A percentile compares a stretch with the other conserved stretches of the same genome.
Conservation (phyloP, 805 yeast genomes). For the Hanseniaspora meyeri region DNA sequence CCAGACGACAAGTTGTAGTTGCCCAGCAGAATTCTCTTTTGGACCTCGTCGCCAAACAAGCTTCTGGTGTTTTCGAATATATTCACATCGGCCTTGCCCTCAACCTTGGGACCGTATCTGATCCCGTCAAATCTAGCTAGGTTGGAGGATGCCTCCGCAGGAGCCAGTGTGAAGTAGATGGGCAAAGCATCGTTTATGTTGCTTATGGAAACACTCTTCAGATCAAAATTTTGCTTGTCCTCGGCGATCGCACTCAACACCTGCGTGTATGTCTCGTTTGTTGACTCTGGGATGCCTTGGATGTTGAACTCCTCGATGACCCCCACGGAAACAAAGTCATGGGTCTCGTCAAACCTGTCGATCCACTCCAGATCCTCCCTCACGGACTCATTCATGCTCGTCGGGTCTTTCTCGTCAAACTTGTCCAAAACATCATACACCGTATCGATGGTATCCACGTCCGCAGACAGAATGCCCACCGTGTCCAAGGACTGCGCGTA, state of each 20-base stretch:
- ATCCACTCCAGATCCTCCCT: constrained; percentile 24
- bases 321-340: constrained; percentile 43
- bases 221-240: constrained; percentile 30
- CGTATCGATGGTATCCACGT: constrained; percentile 32
- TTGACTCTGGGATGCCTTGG: constrained; percentile 38
- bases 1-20: constrained; percentile 73
- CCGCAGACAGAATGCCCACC: constrained; percentile 65
- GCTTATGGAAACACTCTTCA: constrained; percentile 61
- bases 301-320: constrained; percentile 57
- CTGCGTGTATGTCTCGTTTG: constrained; percentile 37
- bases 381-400: constrained; percentile 35
- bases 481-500: constrained; percentile 93
- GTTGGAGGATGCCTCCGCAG: constrained; percentile 91
- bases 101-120: constrained; percentile 56
- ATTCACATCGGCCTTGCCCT: constrained; percentile 25
- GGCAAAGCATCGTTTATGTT: constrained; percentile 55
- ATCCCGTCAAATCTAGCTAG: constrained; percentile 83
- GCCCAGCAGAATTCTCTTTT: constrained; percentile 72
- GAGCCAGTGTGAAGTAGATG: constrained; percentile 74
- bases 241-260: constrained; percentile 34
- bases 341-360: constrained; percentile 12
- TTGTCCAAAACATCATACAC: constrained; percentile 48
- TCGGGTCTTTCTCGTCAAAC: constrained; percentile 68
- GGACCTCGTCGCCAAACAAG: constrained; percentile 67
- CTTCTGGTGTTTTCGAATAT: constrained; percentile 50